Conservation (phyloP, 176 grass and related monocot species). For the Olyra latifolia region DNA sequence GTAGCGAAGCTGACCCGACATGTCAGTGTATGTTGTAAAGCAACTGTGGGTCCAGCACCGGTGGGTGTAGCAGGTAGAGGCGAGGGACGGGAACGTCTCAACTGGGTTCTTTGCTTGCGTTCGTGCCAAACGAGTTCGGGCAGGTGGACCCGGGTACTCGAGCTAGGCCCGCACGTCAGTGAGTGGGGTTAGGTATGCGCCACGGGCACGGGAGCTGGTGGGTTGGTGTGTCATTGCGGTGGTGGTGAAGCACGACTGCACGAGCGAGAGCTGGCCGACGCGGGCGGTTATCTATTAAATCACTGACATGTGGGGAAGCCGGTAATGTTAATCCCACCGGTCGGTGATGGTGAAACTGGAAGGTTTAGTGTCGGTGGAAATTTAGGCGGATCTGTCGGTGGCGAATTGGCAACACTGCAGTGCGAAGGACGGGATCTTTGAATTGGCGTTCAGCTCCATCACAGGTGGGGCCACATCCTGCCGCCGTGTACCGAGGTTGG, state of each 20-base stretch:
- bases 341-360: rapidly evolving
- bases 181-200: background rate
- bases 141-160: background rate
- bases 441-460: too few relatives aligned
- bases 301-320: background rate
- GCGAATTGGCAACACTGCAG: background rate
- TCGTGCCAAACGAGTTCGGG: constrained; percentile 36
- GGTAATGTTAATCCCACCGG: rapidly evolving
- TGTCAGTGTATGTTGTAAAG: background rate
- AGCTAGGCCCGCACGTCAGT: background rate
- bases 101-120: constrained; percentile 38
- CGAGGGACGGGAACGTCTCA: constrained; percentile 22
- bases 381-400: constrained; percentile 15
- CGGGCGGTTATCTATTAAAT: rapidly evolving
- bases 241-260: background rate
- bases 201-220: background rate
- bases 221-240: background rate
- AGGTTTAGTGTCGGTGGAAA: background rate
- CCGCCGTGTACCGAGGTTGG: too few relatives aligned
- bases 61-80: background rate
- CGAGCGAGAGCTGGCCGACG: background rate
- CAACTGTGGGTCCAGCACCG: rapidly evolving
- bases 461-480: too few relatives aligned
- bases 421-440: too few relatives aligned
- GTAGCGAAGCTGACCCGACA: background rate